A percentile compares a stretch with the other conserved stretches of the same genome.
Evolutionary conservation across 306 rosid species (phyloP).

Genomic region (Calophaca sinica): DNA sequence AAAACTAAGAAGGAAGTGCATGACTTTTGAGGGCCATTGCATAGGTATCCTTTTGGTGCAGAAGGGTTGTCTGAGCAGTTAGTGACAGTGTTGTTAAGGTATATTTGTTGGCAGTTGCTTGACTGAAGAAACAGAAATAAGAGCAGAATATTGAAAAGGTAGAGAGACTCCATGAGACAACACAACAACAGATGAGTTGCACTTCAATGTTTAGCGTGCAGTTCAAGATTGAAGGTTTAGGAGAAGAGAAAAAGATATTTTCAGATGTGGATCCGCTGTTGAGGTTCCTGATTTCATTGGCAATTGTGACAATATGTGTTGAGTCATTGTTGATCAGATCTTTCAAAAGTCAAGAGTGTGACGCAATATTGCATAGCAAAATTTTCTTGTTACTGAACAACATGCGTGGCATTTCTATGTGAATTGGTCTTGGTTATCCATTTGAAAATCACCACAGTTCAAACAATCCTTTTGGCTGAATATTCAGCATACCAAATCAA

Average conservation of each 20-base stretch:
- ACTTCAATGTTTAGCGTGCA: not conserved
- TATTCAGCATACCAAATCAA: not conserved
- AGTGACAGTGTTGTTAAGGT: conserved; percentile 44
- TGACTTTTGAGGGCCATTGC: conserved; percentile 48
- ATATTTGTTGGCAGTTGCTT: conserved; percentile 54
- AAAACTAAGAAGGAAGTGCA: conserved; percentile 57
- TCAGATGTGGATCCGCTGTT: no score
- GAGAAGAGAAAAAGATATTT: no score
- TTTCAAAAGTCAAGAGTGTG: not conserved
- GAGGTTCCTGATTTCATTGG: not conserved
- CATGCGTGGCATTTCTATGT: no score
- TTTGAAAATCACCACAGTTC: not conserved
- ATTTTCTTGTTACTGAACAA: not conserved
- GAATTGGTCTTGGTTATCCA: not conserved
- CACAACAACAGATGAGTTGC: not conserved
- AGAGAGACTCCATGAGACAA: conserved; percentile 36
- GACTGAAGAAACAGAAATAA: conserved; percentile 38
- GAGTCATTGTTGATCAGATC: not conserved
- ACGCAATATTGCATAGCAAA: conserved; percentile 1
- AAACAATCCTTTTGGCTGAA: conserved; percentile 16
- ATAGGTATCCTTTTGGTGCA: conserved; percentile 56
- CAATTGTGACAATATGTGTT: not conserved
- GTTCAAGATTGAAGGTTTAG: not conserved
- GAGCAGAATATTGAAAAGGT: conserved; percentile 34
- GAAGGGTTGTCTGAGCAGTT: conserved; percentile 48